phyloP scores from a whole-genome alignment of 371 early-diverging fungal genomes.

The Nematocida ironsii region DNA sequence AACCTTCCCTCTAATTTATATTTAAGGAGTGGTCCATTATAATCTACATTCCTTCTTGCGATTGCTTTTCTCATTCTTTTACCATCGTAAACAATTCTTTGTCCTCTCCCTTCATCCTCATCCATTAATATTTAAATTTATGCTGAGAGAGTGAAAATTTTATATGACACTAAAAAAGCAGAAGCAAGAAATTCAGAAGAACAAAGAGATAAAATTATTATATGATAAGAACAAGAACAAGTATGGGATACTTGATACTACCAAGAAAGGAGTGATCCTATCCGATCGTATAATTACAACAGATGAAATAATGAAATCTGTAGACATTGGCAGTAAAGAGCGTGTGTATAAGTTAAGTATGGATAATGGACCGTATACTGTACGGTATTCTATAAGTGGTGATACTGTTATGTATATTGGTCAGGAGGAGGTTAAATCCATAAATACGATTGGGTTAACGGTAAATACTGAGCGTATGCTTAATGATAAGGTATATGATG shows the following conservation, averaged over 20 bases:
- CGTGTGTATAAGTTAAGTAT: slow-evolving; percentile 82
- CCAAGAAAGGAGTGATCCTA: slow-evolving; percentile 72
- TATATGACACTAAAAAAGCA: slow-evolving; percentile 50
- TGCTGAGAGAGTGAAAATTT: slow-evolving; percentile 2
- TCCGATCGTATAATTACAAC: slow-evolving; percentile 79
- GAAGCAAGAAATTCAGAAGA: slow-evolving; percentile 51
- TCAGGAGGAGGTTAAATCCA: slow-evolving; percentile 82
- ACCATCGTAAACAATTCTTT: slow-evolving; percentile 70
- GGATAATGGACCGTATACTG: slow-evolving; percentile 78
- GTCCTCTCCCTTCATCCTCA: slow-evolving; percentile 33
- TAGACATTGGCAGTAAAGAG: slow-evolving; percentile 76
- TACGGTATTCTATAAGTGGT: slow-evolving; percentile 86
- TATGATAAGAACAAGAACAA: slow-evolving; percentile 35
- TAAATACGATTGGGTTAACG: slow-evolving; percentile 82
- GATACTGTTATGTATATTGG: slow-evolving; percentile 73
- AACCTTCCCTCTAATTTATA: slow-evolving; percentile 50
- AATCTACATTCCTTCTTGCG: slow-evolving; percentile 87
- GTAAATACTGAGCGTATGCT: slow-evolving; percentile 81
- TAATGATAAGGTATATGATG: slow-evolving; percentile 82
- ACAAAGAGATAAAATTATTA: slow-evolving; percentile 44
- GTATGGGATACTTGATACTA: slow-evolving; percentile 58
- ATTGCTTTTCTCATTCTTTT: slow-evolving; percentile 88
- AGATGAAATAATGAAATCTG: slow-evolving; percentile 73
- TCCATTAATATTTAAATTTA: slow-evolving; percentile 28
- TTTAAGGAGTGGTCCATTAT: slow-evolving; percentile 78